phyloP scores from a whole-genome alignment of 441 rosid genomes.

The Corymbia calophylla region DNA sequence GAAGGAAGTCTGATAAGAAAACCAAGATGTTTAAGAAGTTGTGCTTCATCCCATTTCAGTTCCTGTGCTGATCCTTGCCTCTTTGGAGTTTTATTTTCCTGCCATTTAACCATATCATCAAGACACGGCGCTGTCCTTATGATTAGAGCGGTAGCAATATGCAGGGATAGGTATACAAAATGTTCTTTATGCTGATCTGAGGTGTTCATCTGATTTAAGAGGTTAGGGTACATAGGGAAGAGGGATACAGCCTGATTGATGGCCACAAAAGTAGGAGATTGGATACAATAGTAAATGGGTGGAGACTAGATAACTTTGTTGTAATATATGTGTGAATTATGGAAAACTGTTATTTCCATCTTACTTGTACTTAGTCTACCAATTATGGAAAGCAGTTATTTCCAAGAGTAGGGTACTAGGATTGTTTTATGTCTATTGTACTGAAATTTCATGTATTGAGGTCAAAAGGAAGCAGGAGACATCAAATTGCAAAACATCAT shows the following conservation, averaged over 20 bases:
- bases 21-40: slow-evolving; percentile 18
- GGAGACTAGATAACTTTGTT: background rate
- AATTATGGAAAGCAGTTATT: no score
- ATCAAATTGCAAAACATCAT: background rate
- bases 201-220: background rate
- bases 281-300: background rate
- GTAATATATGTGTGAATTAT: background rate
- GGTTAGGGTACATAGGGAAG: background rate
- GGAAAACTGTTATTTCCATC: background rate
- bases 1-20: slow-evolving; percentile 10
- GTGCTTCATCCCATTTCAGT: slow-evolving; percentile 41
- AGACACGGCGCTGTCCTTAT: background rate
- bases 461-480: background rate
- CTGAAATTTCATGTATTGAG: background rate
- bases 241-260: background rate
- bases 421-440: background rate
- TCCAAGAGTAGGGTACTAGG: no score
- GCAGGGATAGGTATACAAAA: background rate
- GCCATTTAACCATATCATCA: background rate
- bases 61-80: background rate
- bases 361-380: background rate
- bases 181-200: background rate
- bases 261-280: background rate
- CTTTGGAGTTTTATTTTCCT: background rate
- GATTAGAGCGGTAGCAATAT: background rate